phyloP scores from a whole-genome alignment of 1,139 yeast species.

The Suhomyces bribrorum region DNA sequence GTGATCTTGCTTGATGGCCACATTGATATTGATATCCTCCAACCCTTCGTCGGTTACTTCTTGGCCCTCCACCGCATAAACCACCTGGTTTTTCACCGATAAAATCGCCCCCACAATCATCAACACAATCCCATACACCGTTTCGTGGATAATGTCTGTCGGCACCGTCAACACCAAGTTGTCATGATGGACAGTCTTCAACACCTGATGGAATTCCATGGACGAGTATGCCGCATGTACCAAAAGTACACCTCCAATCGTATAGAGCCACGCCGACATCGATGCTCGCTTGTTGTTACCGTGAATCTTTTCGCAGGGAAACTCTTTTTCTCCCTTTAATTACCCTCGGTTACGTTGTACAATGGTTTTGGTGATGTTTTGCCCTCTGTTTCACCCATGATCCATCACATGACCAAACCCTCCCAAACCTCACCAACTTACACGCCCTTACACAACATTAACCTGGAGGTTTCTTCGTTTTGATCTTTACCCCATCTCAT shows the following conservation, averaged over 20 bases:
- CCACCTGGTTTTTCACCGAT: slow-evolving; percentile 26
- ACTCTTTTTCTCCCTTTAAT: too few relatives aligned
- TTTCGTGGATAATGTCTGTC: slow-evolving; percentile 44
- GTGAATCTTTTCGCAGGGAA: too few relatives aligned
- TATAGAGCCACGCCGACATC: slow-evolving; percentile 9
- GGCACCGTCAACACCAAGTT: slow-evolving; percentile 24
- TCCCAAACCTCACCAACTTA: background rate
- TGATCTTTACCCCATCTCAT: too few relatives aligned
- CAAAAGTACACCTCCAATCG: slow-evolving; percentile 35
- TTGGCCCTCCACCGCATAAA: slow-evolving; percentile 16
- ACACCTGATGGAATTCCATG: slow-evolving; percentile 48
- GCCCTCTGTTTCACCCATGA: background rate
- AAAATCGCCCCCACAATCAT: slow-evolving; percentile 38
- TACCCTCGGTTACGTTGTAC: background rate
- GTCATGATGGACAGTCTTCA: slow-evolving; percentile 21
- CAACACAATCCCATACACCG: slow-evolving; percentile 39
- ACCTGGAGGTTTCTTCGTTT: too few relatives aligned
- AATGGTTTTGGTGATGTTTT: background rate
- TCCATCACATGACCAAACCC: background rate
- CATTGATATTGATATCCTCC: slow-evolving; percentile 23
- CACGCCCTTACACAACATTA: too few relatives aligned
- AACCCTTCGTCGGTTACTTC: slow-evolving; percentile 10
- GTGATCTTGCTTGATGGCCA: slow-evolving; percentile 18
- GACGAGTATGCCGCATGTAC: slow-evolving; percentile 55
- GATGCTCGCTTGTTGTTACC: too few relatives aligned